phyloP scores from a whole-genome alignment of 2,329 filamentous ascomycete species.

The Ascochyta clinopodiicola region DNA sequence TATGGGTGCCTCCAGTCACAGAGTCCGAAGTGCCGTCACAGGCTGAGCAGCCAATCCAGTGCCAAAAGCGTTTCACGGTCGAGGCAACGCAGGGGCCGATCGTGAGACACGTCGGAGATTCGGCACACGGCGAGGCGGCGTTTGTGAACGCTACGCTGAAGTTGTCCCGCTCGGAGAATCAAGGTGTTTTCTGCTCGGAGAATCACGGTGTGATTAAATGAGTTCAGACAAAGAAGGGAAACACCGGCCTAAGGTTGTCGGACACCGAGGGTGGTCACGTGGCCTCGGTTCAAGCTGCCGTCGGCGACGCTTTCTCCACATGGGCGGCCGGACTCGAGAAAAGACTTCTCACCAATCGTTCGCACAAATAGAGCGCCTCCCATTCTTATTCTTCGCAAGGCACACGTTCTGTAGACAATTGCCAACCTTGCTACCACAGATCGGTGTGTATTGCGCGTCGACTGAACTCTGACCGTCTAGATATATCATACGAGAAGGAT shows the following conservation, averaged over 20 bases:
- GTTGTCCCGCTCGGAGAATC: not conserved
- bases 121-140: constrained; percentile 6
- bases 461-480: constrained; percentile 16
- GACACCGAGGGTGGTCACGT: not conserved
- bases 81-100: constrained; percentile 31
- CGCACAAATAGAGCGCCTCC: not conserved
- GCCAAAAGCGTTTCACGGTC: constrained; percentile 30
- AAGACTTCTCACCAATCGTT: constrained; percentile 11
- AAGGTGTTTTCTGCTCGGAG: not conserved
- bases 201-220: too few relatives aligned
- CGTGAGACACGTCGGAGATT: constrained; percentile 28
- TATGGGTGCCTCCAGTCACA: constrained; percentile 22
- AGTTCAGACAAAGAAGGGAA: too few relatives aligned
- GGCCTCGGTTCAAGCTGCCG: constrained; percentile 10
- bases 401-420: not conserved
- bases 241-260: too few relatives aligned
- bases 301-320: constrained; percentile 5
- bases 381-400: not conserved
- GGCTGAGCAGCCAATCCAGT: constrained; percentile 20
- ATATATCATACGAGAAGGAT: not conserved
- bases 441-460: constrained; percentile 17
- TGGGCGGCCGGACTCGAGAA: constrained; percentile 6
- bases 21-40: constrained; percentile 18
- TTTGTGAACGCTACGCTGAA: not conserved
- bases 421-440: constrained; percentile 3